Conservation (phyloP, 441 rosid species). For the Brassica balearica region DNA sequence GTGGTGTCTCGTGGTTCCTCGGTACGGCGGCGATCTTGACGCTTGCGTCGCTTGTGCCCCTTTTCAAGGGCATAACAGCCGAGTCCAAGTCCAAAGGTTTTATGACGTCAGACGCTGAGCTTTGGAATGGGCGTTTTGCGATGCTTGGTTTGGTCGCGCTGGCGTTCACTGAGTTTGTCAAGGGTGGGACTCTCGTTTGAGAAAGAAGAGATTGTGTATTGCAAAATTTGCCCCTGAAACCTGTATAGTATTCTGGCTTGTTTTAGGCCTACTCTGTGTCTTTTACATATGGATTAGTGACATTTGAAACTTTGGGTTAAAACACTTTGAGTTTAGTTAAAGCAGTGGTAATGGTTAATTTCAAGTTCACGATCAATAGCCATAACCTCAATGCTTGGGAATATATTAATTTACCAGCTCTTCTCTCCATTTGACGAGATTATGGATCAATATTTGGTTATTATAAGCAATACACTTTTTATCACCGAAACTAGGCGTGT, state of each 20-base stretch:
- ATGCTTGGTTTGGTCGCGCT: slow-evolving; percentile 83
- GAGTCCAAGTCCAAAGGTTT: slow-evolving; percentile 63
- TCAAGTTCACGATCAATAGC: not conserved
- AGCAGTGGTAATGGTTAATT: too few relatives aligned
- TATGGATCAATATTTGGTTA: not conserved
- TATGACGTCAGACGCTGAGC: slow-evolving; percentile 84
- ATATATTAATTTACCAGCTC: not conserved
- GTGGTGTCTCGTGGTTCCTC: slow-evolving; percentile 73
- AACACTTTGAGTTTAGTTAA: not conserved
- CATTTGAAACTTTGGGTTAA: not conserved
- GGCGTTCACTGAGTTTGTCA: slow-evolving; percentile 75
- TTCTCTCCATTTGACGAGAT: not conserved
- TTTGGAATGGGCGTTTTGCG: slow-evolving; percentile 85
- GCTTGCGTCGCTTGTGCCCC: slow-evolving; percentile 69
- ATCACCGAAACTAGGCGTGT: too few relatives aligned
- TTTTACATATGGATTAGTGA: not conserved
- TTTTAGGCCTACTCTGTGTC: not conserved
- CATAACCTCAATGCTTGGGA: not conserved
- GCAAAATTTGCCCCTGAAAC: slow-evolving; percentile 1
- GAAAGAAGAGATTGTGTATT: not conserved
- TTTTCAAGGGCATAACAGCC: slow-evolving; percentile 59
- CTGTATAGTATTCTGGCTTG: slow-evolving; percentile 22
- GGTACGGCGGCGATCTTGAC: slow-evolving; percentile 62
- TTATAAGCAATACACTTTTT: not conserved
- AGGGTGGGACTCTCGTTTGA: slow-evolving; percentile 69